Base-by-base conservation (phyloP, 2,329 filamentous ascomycete species). In the Hymenoscyphus linearis region DNA sequence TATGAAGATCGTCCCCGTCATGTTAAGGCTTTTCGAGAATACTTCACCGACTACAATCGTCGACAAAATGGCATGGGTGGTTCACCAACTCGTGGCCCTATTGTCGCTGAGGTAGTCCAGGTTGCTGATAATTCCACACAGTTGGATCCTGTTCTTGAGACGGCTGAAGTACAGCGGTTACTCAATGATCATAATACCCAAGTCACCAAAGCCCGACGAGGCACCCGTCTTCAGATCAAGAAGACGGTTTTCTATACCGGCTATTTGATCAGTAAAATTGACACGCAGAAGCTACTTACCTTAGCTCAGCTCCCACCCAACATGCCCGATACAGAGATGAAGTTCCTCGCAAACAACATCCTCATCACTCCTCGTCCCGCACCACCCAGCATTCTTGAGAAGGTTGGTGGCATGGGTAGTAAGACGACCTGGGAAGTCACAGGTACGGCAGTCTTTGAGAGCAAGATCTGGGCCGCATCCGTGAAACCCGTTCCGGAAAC, bases 181-280 rank as follows among this genome's bases (percentile, higher is more conserved):
- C 88, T 98, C 76, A 93, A 96, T 72, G 80, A 83, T 22, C 93
- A 98, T 78, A 99, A 98, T 73, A 76, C 78, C 3, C 77, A 83
- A 26, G 76, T 88, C 47, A 71, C 70, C 50, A 73, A 74, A 52
- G 76, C 78, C 26, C 73, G 69, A 50, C 70, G 72, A 60, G 68
- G 73, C 18, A 75, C 78, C 36, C 75, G 76, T 53, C 80, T 95
- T 63, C 82, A 84, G 67, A 91, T 99, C 73, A 91, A 90, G 74
- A 93, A 93, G 72, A 91, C 86, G 1, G 88, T 96, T 56, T 91
- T 92, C 75, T 97, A 93, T 76, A 97, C 95, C 1, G 91, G 91
- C 56, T 98, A 99, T 75, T 85, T 96, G 75, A 87, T 99, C 66
- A 81, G 81, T 47, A 80, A 85, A 55, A 79, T 83, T 27, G 90